These are phyloP conservation scores for Colletotrichum endophyticum DNA, from an alignment of 2,329 filamentous ascomycete genomes.

Conservation along the genomic window DNA sequence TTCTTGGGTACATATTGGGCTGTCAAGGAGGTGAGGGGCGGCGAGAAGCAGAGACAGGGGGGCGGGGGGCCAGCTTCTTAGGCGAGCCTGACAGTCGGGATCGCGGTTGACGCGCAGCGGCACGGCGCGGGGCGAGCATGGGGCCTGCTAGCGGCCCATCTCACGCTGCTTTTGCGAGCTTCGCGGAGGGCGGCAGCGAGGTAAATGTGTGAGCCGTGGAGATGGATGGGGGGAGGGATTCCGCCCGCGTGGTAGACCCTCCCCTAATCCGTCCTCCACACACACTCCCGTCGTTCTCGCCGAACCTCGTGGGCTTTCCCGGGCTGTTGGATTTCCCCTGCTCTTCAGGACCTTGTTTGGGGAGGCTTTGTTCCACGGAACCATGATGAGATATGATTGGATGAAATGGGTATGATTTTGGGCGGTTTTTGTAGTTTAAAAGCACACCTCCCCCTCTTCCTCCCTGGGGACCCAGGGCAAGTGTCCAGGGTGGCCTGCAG, in stretches of 20 bases:
- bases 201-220: constrained; percentile 14
- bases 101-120: constrained; percentile 21
- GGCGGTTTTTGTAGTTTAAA: constrained; percentile 37
- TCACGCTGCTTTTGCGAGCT: constrained; percentile 43
- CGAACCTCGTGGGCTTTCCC: neutral
- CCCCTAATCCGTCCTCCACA: neutral
- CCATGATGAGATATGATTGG: constrained; percentile 61
- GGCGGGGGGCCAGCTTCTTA: neutral
- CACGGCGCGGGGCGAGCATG: constrained; percentile 26
- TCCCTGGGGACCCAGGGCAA: constrained; percentile 26
- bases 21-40: neutral
- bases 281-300: neutral
- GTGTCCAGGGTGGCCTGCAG: constrained; percentile 30
- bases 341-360: neutral
- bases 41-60: constrained; percentile 7
- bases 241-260: constrained; percentile 1
- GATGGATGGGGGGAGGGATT: neutral
- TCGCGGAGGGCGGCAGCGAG: constrained; percentile 26
- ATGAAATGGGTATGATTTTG: constrained; percentile 35
- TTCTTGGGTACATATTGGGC: constrained; percentile 20
- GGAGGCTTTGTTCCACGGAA: constrained; percentile 47
- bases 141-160: constrained; percentile 26
- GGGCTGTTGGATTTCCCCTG: neutral
- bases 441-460: constrained; percentile 45
- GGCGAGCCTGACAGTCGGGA: constrained; percentile 31